Evolutionary conservation across 2,329 filamentous ascomycete genomes (phyloP), one percentile per base, ranked within the genome.

Genomic region (Fonsecaea erecta): DNA sequence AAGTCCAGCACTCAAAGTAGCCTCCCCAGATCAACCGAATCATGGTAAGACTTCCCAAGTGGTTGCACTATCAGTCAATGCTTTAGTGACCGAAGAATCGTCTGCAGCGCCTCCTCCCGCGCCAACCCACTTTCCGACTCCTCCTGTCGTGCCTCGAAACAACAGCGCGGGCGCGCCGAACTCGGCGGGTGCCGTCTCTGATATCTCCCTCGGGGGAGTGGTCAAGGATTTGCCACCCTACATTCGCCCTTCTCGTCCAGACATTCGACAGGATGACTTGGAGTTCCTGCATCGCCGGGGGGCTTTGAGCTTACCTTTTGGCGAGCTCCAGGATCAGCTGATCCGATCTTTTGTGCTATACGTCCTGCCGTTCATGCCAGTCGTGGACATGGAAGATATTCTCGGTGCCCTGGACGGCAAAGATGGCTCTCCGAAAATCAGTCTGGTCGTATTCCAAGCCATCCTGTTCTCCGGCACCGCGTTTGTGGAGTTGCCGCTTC

Each of bases 381-480:
- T 97, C 43, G 80, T 97, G 67, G 92, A 88, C 48, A 40, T 69
- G 2, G 60, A 64, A 40, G 67, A 63, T 24, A 62, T 69, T 30
- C 46, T 67, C 18, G 52, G 52, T 32, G 62, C 64, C 34, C 16
- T 69, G 81, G 85, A 54, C 86, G 88, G 61, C 91, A 90, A n/a
- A 93, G 93, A 2, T 96, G 52, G 34, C 37, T 91, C 74, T 77
- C 84, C 9, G 89, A 64, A 63, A 34, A 84, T 93, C 72, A 97
- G 93, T 78, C 80, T 98, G 72, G 86, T 97, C 64, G 81, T 97
- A 1, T 97, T 96, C 77, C 94, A 97, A 75, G 91, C 93, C 8
- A 89, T 97, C 73, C 96, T 97, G 91, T 98, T 97, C 75, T 90
- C 92, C 1, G 93, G 91, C 0, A 90, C 90, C 1, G 92, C 93